A percentile compares a stretch with the other conserved stretches of the same genome.
Evolutionary conservation across 2,329 filamentous ascomycete genomes (phyloP).

Genomic region (Fusarium paranaense): DNA sequence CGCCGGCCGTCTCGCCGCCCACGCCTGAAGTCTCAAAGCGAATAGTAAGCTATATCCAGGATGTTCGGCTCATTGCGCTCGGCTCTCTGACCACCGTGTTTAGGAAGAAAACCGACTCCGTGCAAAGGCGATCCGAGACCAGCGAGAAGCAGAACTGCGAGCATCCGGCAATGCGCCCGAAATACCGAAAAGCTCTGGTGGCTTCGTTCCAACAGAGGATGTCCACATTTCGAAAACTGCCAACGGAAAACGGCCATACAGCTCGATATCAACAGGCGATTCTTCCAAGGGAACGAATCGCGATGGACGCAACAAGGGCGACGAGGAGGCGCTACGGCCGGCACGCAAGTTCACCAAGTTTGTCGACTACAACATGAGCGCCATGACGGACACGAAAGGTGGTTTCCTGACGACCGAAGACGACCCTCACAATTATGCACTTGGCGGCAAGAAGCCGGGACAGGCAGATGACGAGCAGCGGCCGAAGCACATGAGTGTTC

Average conservation of each 20-base stretch:
- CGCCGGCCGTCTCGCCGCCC: constrained; percentile 56
- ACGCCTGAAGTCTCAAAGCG: constrained; percentile 67
- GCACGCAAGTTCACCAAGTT: constrained; percentile 92
- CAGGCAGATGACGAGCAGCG: constrained; percentile 64
- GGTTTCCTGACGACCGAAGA: constrained; percentile 93
- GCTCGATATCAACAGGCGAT: constrained; percentile 65
- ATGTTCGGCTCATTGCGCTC: rapidly evolving
- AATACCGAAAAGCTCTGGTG: constrained; percentile 67
- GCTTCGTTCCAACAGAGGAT: constrained; percentile 77
- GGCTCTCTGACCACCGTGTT: not conserved
- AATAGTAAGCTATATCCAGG: constrained; percentile 57
- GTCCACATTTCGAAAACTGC: constrained; percentile 63
- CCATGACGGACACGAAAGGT: constrained; percentile 98
- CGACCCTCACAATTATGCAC: constrained; percentile 87
- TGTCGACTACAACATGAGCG: constrained; percentile 97
- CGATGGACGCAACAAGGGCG: constrained; percentile 69
- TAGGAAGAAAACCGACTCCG: constrained; percentile 89
- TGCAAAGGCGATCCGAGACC: constrained; percentile 86
- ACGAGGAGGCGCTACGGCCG: constrained; percentile 71
- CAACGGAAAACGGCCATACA: constrained; percentile 76
- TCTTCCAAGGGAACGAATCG: constrained; percentile 70
- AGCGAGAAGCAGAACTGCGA: constrained; percentile 73
- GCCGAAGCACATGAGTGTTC: constrained; percentile 87
- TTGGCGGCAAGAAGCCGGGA: constrained; percentile 58
- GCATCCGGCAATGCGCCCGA: constrained; percentile 56